Evolutionary conservation across 2,329 filamentous ascomycete genomes (phyloP).

Genomic region (Alternaria consortialis): DNA sequence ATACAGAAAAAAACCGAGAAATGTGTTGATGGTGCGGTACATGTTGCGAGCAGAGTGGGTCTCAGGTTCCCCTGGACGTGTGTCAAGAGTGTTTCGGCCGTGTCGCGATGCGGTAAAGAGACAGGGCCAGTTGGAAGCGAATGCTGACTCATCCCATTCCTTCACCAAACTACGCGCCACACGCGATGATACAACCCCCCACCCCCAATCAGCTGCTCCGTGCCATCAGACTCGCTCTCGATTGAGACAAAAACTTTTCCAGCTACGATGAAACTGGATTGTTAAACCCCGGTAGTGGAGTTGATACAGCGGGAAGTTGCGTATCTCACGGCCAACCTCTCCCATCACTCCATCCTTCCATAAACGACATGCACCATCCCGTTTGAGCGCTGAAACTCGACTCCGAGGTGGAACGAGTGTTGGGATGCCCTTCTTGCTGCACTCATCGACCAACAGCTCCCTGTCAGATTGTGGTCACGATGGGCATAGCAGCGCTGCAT

Average conservation of each 20-base stretch:
- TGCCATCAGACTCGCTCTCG: conserved; percentile 1
- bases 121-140: conserved; percentile 18
- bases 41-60: conserved; percentile 30
- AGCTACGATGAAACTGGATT: conserved; percentile 7
- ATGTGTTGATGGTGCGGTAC: conserved; percentile 35
- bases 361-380: conserved; percentile 34
- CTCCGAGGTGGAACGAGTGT: conserved; percentile 37
- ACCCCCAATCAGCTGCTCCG: conserved; percentile 20
- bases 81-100: conserved; percentile 39
- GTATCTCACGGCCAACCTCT: conserved; percentile 21
- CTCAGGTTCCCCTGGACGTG: conserved; percentile 29
- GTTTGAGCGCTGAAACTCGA: conserved; percentile 38
- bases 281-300: conserved; percentile 18
- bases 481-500: conserved; percentile 23
- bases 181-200: conserved; percentile 9
- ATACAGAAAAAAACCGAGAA: conserved; percentile 15
- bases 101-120: conserved; percentile 31
- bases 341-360: conserved; percentile 28
- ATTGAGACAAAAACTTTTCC: conserved; percentile 10
- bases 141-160: conserved; percentile 23
- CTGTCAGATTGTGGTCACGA: conserved; percentile 21
- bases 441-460: conserved; percentile 31
- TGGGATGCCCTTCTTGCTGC: conserved; percentile 19
- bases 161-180: conserved; percentile 18
- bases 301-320: conserved; percentile 25